Percentiles rank a stretch among this genome's conserved stretches.
Conservation (phyloP, 371 early-diverging fungal genomes). For the Apophysomyces variabilis region DNA sequence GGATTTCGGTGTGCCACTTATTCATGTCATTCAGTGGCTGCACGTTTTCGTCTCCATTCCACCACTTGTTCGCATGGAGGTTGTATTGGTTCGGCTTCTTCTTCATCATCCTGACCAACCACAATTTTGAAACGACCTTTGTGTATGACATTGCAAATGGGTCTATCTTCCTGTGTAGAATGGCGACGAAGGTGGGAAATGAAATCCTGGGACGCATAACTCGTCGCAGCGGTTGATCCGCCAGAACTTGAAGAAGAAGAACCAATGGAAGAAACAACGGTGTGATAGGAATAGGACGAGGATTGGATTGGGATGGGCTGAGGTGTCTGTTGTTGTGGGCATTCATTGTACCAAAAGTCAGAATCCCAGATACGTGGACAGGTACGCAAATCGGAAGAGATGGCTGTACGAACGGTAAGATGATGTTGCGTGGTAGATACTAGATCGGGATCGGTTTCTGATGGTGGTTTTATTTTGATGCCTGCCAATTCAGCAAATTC, state of each 20-base stretch:
- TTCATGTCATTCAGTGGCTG: slow-evolving; percentile 1
- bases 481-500: slow-evolving; percentile 39
- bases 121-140: slow-evolving; percentile 31
- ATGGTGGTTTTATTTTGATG: slow-evolving; percentile 21
- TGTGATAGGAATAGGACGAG: slow-evolving; percentile 12
- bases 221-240: not conserved
- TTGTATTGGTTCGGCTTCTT: slow-evolving; percentile 11
- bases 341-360: slow-evolving; percentile 24
- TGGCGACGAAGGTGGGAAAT: slow-evolving; percentile 8
- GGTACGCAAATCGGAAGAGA: slow-evolving; percentile 3
- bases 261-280: slow-evolving; percentile 11
- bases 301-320: slow-evolving; percentile 1
- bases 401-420: slow-evolving; percentile 15
- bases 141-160: slow-evolving; percentile 18
- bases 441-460: slow-evolving; percentile 7
- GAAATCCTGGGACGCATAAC: slow-evolving; percentile 1
- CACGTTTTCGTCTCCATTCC: slow-evolving; percentile 25
- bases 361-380: slow-evolving; percentile 22
- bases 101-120: slow-evolving; percentile 22
- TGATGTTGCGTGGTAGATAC: not conserved
- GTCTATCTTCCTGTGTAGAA: slow-evolving; percentile 5
- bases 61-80: slow-evolving; percentile 4
- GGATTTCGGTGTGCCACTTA: not conserved
- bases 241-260: slow-evolving; percentile 11
- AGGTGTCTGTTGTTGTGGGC: not conserved